A percentile compares a stretch with the other conserved stretches of the same genome.
Evolutionary conservation across 2,329 filamentous ascomycete species (phyloP).

Genomic region (Xylariomycetidae sp.): DNA sequence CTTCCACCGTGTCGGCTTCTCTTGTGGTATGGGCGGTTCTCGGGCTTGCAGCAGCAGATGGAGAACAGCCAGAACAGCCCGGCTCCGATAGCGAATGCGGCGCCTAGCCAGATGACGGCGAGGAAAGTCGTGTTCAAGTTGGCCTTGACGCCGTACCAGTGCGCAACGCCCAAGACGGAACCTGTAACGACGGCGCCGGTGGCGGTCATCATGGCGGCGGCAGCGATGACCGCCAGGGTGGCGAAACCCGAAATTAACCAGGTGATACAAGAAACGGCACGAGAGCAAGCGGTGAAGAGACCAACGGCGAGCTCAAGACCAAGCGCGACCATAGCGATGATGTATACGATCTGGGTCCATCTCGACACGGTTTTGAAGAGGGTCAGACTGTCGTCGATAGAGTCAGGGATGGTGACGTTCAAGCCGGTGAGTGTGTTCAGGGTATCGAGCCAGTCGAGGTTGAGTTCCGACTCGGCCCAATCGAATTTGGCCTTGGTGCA

Average conservation of each 20-base stretch:
- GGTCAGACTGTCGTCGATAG: slow-evolving; percentile 63
- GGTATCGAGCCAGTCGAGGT: slow-evolving; percentile 36
- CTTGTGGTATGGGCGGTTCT: slow-evolving; percentile 35
- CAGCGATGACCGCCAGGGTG: slow-evolving; percentile 49
- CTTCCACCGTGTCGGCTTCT: slow-evolving; percentile 19
- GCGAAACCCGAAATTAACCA: slow-evolving; percentile 69
- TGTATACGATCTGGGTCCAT: slow-evolving; percentile 80
- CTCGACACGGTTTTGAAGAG: slow-evolving; percentile 69
- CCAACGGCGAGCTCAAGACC: slow-evolving; percentile 70
- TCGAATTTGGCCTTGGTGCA: slow-evolving; percentile 70
- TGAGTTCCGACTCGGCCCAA: slow-evolving; percentile 72
- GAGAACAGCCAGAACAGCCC: slow-evolving; percentile 88
- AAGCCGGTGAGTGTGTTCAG: slow-evolving; percentile 43
- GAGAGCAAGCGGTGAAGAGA: slow-evolving; percentile 76
- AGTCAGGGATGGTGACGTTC: slow-evolving; percentile 62
- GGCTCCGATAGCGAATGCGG: slow-evolving; percentile 69
- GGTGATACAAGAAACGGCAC: slow-evolving; percentile 75
- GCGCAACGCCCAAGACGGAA: slow-evolving; percentile 61
- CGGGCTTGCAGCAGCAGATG: slow-evolving; percentile 81
- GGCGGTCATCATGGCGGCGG: slow-evolving; percentile 70
- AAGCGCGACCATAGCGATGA: slow-evolving; percentile 67
- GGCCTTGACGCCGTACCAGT: slow-evolving; percentile 66
- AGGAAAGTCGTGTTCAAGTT: slow-evolving; percentile 67
- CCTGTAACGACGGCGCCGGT: slow-evolving; percentile 67
- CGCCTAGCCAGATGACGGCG: slow-evolving; percentile 71